phyloP scores from a whole-genome alignment of 2,329 filamentous ascomycete genomes.

The Phialocephala sp. region DNA sequence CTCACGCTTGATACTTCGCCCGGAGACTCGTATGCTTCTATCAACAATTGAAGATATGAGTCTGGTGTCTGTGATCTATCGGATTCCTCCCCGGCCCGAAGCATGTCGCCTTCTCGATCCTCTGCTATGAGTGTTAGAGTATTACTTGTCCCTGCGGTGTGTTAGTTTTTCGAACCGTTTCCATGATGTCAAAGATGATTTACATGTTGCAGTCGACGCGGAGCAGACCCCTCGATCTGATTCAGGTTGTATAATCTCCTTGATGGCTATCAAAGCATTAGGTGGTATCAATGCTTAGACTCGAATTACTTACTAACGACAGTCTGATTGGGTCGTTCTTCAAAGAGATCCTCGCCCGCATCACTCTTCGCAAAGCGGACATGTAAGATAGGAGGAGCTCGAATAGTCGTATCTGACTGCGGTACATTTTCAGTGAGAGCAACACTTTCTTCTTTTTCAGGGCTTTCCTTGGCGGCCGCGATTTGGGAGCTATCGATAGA shows the following conservation, averaged over 20 bases:
- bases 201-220: not conserved
- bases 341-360: not conserved
- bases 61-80: slow-evolving; percentile 24
- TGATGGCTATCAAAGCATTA: not conserved
- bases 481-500: not conserved
- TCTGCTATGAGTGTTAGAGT: not conserved
- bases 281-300: not conserved
- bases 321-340: not conserved
- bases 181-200: not conserved
- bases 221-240: not conserved
- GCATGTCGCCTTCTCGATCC: not conserved
- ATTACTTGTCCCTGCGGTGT: not conserved
- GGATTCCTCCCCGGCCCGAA: not conserved
- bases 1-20: not conserved
- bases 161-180: not conserved
- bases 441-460: too few relatives aligned
- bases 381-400: not conserved
- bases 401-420: not conserved
- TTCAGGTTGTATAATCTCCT: not conserved
- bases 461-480: not conserved
- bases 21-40: slow-evolving; percentile 17
- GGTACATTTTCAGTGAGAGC: too few relatives aligned
- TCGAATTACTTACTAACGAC: not conserved
- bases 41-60: slow-evolving; percentile 31
- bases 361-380: not conserved